phyloP scores from a whole-genome alignment of 306 rosid genomes.

The Cucurbita pepo region DNA sequence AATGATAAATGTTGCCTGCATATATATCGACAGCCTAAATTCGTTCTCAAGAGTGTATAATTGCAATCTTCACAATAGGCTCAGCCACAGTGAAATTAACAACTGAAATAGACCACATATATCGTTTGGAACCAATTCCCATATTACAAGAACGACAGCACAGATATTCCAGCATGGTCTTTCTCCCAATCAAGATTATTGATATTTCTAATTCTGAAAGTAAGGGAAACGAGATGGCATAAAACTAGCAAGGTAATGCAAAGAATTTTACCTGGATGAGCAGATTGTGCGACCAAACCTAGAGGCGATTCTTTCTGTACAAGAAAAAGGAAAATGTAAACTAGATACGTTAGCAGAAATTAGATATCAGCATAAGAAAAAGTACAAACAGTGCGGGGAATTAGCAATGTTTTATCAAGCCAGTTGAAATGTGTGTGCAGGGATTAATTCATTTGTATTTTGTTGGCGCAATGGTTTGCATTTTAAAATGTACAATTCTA shows the following conservation, averaged over 20 bases:
- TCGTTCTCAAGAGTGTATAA: neutral
- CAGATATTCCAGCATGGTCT: neutral
- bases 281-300: slow-evolving; percentile 60
- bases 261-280: slow-evolving; percentile 56
- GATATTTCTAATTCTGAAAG: neutral
- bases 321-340: neutral
- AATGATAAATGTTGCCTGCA: neutral
- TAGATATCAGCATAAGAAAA: neutral
- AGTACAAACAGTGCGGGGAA: neutral
- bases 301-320: slow-evolving; percentile 73
- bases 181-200: neutral
- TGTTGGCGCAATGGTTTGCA: neutral
- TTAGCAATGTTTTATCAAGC: neutral
- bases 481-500: neutral
- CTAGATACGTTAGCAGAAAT: neutral
- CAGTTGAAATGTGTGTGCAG: neutral
- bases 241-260: neutral
- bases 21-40: neutral
- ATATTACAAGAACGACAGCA: neutral
- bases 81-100: neutral
- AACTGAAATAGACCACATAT: neutral
- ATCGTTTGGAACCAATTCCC: neutral
- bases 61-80: neutral
- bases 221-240: neutral
- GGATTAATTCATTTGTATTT: neutral